Percentiles rank a stretch among this genome's conserved stretches.
phyloP scores from a whole-genome alignment of 257 asterid genomes.

The Gentiana dahurica region DNA sequence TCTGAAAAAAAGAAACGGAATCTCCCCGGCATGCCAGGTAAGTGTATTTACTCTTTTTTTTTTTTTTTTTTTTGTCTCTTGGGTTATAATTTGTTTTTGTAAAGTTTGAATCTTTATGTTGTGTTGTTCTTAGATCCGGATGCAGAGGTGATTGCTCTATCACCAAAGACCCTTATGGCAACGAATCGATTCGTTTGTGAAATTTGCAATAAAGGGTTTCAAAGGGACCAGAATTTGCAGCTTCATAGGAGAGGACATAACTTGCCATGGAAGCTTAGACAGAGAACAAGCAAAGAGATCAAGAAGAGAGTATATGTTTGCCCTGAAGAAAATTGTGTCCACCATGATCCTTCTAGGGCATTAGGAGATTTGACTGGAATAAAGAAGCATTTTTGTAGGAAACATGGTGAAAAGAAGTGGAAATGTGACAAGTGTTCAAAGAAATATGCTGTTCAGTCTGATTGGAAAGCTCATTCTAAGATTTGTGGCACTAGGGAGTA shows the following conservation, averaged over 20 bases:
- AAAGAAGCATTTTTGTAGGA: conserved; percentile 81
- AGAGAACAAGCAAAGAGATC: conserved; percentile 50
- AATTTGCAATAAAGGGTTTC: conserved; percentile 78
- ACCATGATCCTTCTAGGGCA: conserved; percentile 72
- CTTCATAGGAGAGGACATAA: conserved; percentile 86
- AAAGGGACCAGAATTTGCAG: conserved; percentile 88
- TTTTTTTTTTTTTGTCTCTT: neutral
- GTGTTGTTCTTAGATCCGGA: conserved; percentile 53
- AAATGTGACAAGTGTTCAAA: conserved; percentile 74
- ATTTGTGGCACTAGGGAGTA: conserved; percentile 82
- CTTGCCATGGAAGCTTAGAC: conserved; percentile 79
- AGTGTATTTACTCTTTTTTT: neutral
- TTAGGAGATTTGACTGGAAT: conserved; percentile 84
- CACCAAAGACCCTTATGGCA: conserved; percentile 62
- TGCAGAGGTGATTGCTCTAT: conserved; percentile 75
- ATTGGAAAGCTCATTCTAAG: conserved; percentile 84
- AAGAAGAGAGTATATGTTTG: conserved; percentile 76
- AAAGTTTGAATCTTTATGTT: conserved; percentile 1
- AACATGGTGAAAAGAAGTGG: conserved; percentile 93
- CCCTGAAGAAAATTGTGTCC: conserved; percentile 73
- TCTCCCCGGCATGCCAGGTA: conserved; percentile 97
- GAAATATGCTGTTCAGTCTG: conserved; percentile 88
- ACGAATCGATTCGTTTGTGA: conserved; percentile 83
- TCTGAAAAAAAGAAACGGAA: conserved; percentile 60
- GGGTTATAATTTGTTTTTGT: neutral